A percentile compares a stretch with the other conserved stretches of the same genome.
These are phyloP conservation scores for Globisporangium spinosum DNA, from an alignment of 352 stramenopile species.

Conservation along the genomic window DNA sequence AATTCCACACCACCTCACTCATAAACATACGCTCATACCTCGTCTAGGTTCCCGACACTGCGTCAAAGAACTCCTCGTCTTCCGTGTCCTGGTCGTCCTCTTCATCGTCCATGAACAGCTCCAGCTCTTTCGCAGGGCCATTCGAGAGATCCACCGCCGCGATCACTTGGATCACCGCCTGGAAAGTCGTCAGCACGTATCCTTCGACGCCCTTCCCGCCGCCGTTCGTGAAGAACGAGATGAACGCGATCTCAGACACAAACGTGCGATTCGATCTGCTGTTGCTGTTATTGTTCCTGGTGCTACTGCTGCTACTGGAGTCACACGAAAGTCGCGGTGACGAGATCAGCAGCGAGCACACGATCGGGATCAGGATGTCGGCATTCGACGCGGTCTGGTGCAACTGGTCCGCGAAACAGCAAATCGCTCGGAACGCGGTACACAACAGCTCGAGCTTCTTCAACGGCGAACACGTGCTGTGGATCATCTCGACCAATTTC, in stretches of 20 bases:
- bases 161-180: conserved; percentile 67
- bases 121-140: conserved; percentile 48
- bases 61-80: conserved; percentile 56
- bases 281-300: not conserved
- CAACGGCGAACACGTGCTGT: conserved; percentile 45
- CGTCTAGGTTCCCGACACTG: conserved; percentile 21
- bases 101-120: conserved; percentile 43
- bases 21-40: not conserved
- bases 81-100: conserved; percentile 29
- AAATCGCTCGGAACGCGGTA: conserved; percentile 54
- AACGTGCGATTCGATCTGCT: conserved; percentile 27
- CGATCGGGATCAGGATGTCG: conserved; percentile 68
- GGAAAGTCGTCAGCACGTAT: conserved; percentile 75
- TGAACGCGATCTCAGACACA: conserved; percentile 71
- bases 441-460: conserved; percentile 65
- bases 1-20: not conserved
- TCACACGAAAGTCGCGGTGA: conserved; percentile 27
- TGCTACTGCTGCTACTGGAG: not conserved
- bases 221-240: conserved; percentile 73
- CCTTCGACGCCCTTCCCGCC: conserved; percentile 73
- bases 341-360: conserved; percentile 58
- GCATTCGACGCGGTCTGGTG: conserved; percentile 59
- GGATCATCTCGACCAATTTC: conserved; percentile 43
- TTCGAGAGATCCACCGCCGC: conserved; percentile 54
- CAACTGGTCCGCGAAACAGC: conserved; percentile 61